Conservation (phyloP, 176 grass and related monocot species). For the Rhynchospora tenuis region DNA sequence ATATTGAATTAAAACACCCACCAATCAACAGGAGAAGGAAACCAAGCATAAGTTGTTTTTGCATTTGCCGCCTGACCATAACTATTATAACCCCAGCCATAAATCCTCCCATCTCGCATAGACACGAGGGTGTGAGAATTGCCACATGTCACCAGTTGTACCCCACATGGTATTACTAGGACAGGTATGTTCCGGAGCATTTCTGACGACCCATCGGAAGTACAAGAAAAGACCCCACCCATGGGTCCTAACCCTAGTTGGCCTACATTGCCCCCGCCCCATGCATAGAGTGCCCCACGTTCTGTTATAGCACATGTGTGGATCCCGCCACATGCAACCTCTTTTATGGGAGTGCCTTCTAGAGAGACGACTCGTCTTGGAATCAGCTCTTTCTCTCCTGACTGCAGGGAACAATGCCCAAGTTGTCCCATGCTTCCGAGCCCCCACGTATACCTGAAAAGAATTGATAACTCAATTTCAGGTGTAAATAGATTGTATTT, state of each 20-base stretch:
- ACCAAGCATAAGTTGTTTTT: conserved; percentile 80
- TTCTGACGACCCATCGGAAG: conserved; percentile 39
- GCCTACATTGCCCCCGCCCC: conserved; percentile 70
- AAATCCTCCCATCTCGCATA: conserved; percentile 73
- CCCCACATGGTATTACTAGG: conserved; percentile 51
- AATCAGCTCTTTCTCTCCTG: conserved; percentile 74
- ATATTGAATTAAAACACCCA: conserved; percentile 24
- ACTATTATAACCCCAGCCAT: conserved; percentile 93
- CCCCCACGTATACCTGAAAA: conserved; percentile 91
- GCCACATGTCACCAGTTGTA: conserved; percentile 69
- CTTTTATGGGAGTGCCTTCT: conserved; percentile 44
- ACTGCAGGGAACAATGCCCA: conserved; percentile 82
- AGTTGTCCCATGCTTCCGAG: conserved; percentile 92
- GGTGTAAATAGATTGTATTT: not conserved
- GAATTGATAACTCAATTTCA: conserved; percentile 5
- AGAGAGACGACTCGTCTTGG: conserved; percentile 75
- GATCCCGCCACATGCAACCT: conserved; percentile 83
- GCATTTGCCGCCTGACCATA: conserved; percentile 85
- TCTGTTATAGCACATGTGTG: conserved; percentile 84
- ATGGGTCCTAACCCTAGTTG: conserved; percentile 72
- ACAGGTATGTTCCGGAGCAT: conserved; percentile 71
- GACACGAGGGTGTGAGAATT: conserved; percentile 90
- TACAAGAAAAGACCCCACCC: conserved; percentile 51
- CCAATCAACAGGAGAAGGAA: conserved; percentile 94
- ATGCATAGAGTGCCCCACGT: conserved; percentile 68